Evolutionary conservation across 768 basidiomycete species (phyloP).

Genomic region (Chalciporus chontae): DNA sequence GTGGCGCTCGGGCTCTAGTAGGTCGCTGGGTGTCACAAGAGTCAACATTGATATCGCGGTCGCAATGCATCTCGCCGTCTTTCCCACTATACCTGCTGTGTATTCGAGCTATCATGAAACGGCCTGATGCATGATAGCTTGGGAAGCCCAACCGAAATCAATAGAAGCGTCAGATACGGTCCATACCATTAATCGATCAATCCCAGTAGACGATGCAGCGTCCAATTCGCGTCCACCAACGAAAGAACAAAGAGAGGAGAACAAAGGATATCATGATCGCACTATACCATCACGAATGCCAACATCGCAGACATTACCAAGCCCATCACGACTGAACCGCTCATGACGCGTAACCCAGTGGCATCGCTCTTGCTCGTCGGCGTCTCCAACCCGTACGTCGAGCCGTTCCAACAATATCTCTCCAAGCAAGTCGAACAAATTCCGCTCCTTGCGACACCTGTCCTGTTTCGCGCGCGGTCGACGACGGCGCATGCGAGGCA

Average conservation of each 20-base stretch:
- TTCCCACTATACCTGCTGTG: neutral
- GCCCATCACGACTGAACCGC: neutral
- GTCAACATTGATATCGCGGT: too few relatives aligned
- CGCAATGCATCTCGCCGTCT: too few relatives aligned
- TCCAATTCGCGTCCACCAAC: neutral
- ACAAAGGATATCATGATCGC: neutral
- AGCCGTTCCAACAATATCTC: conserved; percentile 18
- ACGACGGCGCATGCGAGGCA: conserved; percentile 45
- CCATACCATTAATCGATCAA: neutral
- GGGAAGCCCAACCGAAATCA: neutral
- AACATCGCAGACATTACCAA: neutral
- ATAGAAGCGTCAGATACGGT: neutral
- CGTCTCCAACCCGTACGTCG: neutral
- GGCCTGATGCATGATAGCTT: too few relatives aligned
- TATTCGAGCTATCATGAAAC: neutral
- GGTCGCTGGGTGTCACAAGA: neutral
- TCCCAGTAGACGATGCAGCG: too few relatives aligned
- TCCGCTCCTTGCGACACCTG: conserved; percentile 13
- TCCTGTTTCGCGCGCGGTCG: conserved; percentile 34
- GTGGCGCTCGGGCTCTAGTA: neutral
- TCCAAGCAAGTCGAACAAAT: conserved; percentile 18
- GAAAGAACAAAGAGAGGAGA: neutral
- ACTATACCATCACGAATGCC: neutral
- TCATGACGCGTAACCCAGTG: neutral
- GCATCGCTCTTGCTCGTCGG: neutral